A percentile compares a stretch with the other conserved stretches of the same genome.
Evolutionary conservation across 805 yeast genomes (phyloP).

Genomic region (Candida ovalis): DNA sequence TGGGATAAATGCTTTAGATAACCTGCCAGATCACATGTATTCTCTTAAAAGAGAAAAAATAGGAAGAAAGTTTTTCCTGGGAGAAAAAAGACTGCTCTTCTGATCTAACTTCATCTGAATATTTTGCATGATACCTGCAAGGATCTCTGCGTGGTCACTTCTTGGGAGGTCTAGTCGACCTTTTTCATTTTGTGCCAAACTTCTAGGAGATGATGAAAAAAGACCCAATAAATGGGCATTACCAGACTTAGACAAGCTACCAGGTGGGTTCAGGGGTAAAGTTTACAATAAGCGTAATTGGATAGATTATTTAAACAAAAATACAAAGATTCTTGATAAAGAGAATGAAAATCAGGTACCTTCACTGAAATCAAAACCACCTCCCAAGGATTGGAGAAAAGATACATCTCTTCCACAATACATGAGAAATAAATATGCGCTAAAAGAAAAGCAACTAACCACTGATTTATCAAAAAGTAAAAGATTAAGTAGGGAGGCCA

Average conservation of each 20-base stretch:
- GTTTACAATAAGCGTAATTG: constrained; percentile 29
- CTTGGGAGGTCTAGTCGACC: not conserved
- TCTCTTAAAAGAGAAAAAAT: too few species aligned
- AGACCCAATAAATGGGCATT: constrained; percentile 32
- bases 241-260: constrained; percentile 31
- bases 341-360: constrained; percentile 11
- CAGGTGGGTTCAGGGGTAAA: constrained; percentile 34
- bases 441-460: constrained; percentile 56
- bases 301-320: constrained; percentile 20
- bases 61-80: too few species aligned
- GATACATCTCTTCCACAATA: constrained; percentile 52
- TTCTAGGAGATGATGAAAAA: constrained; percentile 3
- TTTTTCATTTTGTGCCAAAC: constrained; percentile 3
- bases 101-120: too few species aligned
- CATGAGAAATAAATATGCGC: constrained; percentile 63
- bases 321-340: constrained; percentile 13
- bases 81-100: too few species aligned
- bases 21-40: too few species aligned
- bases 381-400: constrained; percentile 47
- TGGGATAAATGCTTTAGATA: too few species aligned
- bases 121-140: too few species aligned
- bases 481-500: constrained; percentile 63
- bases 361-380: constrained; percentile 20
- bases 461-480: constrained; percentile 64
- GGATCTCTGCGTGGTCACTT: not conserved